Conservation (phyloP, 345 rosid genomes). For the Populus euphratica region DNA sequence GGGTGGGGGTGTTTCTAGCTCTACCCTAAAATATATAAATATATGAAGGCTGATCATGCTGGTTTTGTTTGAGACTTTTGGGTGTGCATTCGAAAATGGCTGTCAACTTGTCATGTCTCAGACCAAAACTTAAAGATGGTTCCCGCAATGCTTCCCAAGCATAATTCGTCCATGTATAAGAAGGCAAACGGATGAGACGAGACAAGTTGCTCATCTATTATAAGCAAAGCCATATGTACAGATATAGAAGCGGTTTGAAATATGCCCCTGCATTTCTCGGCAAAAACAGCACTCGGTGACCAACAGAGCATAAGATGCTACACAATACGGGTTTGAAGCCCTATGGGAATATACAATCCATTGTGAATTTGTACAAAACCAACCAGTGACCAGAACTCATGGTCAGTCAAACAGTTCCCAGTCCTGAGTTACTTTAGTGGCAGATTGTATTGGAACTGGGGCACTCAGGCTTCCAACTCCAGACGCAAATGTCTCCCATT, state of each 20-base stretch:
- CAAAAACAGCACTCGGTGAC: constrained; percentile 1
- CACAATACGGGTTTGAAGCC: neutral
- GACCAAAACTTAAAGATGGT: neutral
- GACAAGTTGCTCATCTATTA: neutral
- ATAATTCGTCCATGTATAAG: neutral
- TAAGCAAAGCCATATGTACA: neutral
- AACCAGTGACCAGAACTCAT: neutral
- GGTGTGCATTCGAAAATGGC: neutral
- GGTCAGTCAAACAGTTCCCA: constrained; percentile 45
- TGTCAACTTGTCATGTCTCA: neutral
- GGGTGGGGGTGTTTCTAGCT: neutral
- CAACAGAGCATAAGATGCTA: neutral
- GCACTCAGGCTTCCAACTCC: constrained; percentile 33
- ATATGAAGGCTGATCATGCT: neutral
- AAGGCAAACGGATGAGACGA: neutral
- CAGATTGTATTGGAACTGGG: constrained; percentile 25
- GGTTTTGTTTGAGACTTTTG: neutral
- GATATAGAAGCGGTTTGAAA: neutral
- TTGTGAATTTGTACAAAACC: neutral
- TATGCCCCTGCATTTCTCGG: neutral
- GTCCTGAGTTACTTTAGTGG: constrained; percentile 37
- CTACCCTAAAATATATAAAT: neutral
- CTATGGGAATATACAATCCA: neutral
- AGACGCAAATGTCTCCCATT: constrained; percentile 34
- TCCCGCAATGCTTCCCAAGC: neutral